A percentile compares a stretch with the other conserved stretches of the same genome.
Conservation (phyloP, 345 rosid genomes). For the Syzygium aromaticum region DNA sequence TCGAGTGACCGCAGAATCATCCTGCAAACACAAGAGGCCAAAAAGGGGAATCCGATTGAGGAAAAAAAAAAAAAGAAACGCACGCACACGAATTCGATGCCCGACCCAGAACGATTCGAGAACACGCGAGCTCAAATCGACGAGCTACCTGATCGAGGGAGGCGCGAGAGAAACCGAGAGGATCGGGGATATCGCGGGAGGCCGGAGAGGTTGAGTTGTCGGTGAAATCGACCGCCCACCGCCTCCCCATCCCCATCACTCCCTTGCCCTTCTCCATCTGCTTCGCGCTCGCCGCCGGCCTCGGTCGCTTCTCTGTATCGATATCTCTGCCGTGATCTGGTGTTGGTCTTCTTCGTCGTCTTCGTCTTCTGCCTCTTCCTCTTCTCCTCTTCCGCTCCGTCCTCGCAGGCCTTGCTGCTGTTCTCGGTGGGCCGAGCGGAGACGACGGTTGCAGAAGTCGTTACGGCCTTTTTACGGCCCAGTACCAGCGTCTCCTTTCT, state of each 20-base stretch:
- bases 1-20: constrained; percentile 67
- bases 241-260: constrained; percentile 87
- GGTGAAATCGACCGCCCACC: constrained; percentile 98
- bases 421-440: not conserved
- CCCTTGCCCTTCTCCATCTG: constrained; percentile 95
- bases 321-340: not conserved
- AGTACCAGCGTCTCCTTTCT: not conserved
- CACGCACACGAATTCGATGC: not conserved
- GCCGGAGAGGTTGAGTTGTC: constrained; percentile 73
- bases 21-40: constrained; percentile 22
- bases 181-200: constrained; percentile 87
- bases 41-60: not conserved
- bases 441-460: not conserved
- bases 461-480: not conserved
- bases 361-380: too few species aligned
- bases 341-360: not conserved
- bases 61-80: not conserved
- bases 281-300: not conserved
- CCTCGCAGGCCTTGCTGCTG: not conserved
- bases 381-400: not conserved
- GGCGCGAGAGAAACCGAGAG: constrained; percentile 87
- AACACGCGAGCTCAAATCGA: not conserved
- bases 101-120: not conserved
- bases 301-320: not conserved
- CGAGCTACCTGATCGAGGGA: constrained; percentile 67